Base-by-base conservation (phyloP, 2,329 filamentous ascomycete species). In the Penicillium sp. region DNA sequence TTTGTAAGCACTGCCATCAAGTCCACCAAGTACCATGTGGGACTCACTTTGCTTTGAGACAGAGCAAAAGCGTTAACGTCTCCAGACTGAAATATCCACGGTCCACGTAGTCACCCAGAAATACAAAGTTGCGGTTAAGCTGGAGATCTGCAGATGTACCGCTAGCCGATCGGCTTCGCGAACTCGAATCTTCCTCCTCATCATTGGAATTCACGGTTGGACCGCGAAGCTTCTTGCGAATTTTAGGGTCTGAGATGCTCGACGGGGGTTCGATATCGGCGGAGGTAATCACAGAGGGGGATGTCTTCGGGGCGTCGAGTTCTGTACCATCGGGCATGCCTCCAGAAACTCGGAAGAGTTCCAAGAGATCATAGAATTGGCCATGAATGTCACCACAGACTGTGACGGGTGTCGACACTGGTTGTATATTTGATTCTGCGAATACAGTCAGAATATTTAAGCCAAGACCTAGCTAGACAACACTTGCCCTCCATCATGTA, bases 351-450 rank as follows among this genome's bases (percentile, higher is more conserved):
- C 92, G 89, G 77, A 99, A 99, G 48, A 99, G 86, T 79, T 99
- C 94, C 59, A 97, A 85, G 10, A 99, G 82, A 74, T 99, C 94
- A 78, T 99, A 97, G 75, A 97, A 97, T 78, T 99, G 94, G 67
- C 94, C 94, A 76, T 99, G 94, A 61, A 99, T 97, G 73, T 99
- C 94, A 71, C 94, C 94, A 71, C 94, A 97, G 61, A 99, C 89
- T 5, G 94, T 99, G 61, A 99, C 94, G 7, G 94, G 94, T 0
- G 94, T 96, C 52, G 89, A 86, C 20, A 99, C 93, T n/a, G 94
- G 94, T 74, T 97, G 94, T 57, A 99, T 97, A 74, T 99, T 99
- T 63, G 92, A 97, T 78, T 99, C 94, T 95, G 66, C 10, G 4
- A 11, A 35, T 35, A 54, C 48, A 54, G 42, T 66, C 57, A 67